Evolutionary conservation across 768 basidiomycete species (phyloP), one percentile per base, ranked within the genome.

Genomic region (Tulasnella sp.): DNA sequence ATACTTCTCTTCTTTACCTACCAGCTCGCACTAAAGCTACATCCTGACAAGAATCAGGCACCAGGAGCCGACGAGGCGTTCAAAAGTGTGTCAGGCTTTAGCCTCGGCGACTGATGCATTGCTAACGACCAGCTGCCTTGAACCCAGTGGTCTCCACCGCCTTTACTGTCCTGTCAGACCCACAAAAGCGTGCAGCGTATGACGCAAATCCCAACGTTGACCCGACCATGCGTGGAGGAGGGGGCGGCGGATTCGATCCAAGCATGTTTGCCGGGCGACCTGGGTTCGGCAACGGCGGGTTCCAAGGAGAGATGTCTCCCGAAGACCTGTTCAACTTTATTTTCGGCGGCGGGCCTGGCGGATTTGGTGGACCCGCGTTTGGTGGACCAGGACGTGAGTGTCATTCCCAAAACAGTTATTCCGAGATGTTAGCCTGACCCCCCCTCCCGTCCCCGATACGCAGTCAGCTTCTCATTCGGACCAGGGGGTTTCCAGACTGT

Each of bases 271-370:
- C 71, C 27, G 73, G 78, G 34, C 42, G 78, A 82, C 83, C 24
- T 80, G 83, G 73, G 82, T 84, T 77, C 79, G 83, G 81, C 14
- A 74, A 27, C 14, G 78, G 62, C n/a, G 86, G 88, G 1, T 94
- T 92, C 83, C 93, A 94, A 18, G 91, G 91, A 77, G 97, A 98
- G 86, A 87, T 99, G 82, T 96, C 93, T 79, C 96, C 97, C 7
- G 97, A 98, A 86, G 97, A 98, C 80, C 84, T 99, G 78, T 99
- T 99, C 87, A 97, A 98, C 84, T 96, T 97, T 94, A 98, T 99
- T 90, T 99, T 99, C 84, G 95, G 95, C 24, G 88, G 93, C 34
- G 89, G 88, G 27, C 88, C 89, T 1, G 89, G 88, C 79, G 82
- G 81, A 34, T 77, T 80, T 40, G 83, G 83, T 19, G 82, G 82